phyloP scores from a whole-genome alignment of 2,329 filamentous ascomycete species.

The Pyrenochaeta sp. region DNA sequence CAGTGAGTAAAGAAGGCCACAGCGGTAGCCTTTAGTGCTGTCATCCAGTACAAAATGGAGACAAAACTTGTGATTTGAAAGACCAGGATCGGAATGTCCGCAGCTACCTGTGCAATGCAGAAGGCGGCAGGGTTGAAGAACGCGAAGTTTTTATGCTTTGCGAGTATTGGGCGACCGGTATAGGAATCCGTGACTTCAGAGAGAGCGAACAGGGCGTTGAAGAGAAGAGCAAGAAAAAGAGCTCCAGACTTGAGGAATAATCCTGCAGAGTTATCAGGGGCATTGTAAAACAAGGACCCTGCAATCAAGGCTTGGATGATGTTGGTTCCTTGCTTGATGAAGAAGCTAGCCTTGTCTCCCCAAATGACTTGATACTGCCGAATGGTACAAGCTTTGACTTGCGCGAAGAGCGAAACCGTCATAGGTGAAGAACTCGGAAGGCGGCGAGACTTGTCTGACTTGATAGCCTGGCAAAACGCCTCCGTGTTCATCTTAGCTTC shows the following conservation, averaged over 20 bases:
- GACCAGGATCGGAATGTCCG: conserved; percentile 61
- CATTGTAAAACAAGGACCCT: conserved; percentile 72
- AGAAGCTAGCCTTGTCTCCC: conserved; percentile 68
- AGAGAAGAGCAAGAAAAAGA: conserved; percentile 69
- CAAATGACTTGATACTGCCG: conserved; percentile 71
- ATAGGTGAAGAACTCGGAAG: conserved; percentile 62
- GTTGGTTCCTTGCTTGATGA: conserved; percentile 67
- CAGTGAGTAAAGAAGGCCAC: conserved; percentile 83
- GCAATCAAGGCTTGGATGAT: conserved; percentile 67
- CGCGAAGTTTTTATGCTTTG: conserved; percentile 83
- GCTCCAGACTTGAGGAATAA: conserved; percentile 70
- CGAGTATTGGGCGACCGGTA: conserved; percentile 75
- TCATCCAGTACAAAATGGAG: conserved; percentile 80
- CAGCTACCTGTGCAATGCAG: conserved; percentile 72
- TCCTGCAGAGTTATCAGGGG: conserved; percentile 63
- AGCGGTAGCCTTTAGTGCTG: conserved; percentile 72
- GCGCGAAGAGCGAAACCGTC: conserved; percentile 39
- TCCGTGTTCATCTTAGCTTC: conserved; percentile 47
- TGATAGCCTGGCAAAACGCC: conserved; percentile 61
- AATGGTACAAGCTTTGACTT: conserved; percentile 63
- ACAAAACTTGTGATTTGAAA: conserved; percentile 67
- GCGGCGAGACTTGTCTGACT: conserved; percentile 58
- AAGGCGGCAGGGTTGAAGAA: conserved; percentile 83
- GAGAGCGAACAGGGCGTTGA: conserved; percentile 68
- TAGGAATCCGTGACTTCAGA: conserved; percentile 68